Conservation (phyloP, 78 protist genomes). For the Dictyostelium intermedium region DNA sequence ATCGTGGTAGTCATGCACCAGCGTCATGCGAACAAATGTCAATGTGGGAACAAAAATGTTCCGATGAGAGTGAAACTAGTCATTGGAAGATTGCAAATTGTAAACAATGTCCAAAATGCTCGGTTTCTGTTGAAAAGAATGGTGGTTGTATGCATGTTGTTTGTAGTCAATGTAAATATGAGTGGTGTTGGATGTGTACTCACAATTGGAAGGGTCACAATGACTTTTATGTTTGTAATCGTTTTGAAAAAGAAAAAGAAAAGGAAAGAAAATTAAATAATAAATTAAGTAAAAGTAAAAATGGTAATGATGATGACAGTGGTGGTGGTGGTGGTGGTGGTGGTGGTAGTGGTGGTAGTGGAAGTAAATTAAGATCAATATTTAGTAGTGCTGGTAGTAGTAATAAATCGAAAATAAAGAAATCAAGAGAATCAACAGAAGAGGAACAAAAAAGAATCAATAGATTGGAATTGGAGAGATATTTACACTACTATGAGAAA, state of each 20-base stretch:
- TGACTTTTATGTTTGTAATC: constrained; percentile 58
- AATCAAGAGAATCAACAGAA: background rate
- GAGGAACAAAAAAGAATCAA: constrained; percentile 4
- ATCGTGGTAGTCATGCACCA: constrained; percentile 71
- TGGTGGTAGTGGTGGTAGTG: background rate
- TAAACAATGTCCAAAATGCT: constrained; percentile 83
- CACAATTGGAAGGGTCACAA: constrained; percentile 60
- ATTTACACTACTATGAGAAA: constrained; percentile 48
- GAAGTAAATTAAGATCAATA: background rate
- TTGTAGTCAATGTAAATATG: constrained; percentile 64
- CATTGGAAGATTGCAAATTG: constrained; percentile 80
- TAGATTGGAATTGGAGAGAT: constrained; percentile 16
- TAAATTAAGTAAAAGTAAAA: background rate
- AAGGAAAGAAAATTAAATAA: background rate
- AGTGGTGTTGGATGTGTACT: constrained; percentile 85
- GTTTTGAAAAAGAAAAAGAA: constrained; percentile 20
- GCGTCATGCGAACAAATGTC: constrained; percentile 80
- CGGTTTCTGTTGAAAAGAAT: constrained; percentile 71
- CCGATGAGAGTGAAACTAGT: constrained; percentile 71
- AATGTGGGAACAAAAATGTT: constrained; percentile 71
- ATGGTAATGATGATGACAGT: background rate
- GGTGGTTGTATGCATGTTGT: constrained; percentile 89
- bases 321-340: background rate
- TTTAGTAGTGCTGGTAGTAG: background rate
- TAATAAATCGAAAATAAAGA: background rate